Evolutionary conservation across 2,329 filamentous ascomycete species (phyloP).

Genomic region (Rhynchosporium graminicola): DNA sequence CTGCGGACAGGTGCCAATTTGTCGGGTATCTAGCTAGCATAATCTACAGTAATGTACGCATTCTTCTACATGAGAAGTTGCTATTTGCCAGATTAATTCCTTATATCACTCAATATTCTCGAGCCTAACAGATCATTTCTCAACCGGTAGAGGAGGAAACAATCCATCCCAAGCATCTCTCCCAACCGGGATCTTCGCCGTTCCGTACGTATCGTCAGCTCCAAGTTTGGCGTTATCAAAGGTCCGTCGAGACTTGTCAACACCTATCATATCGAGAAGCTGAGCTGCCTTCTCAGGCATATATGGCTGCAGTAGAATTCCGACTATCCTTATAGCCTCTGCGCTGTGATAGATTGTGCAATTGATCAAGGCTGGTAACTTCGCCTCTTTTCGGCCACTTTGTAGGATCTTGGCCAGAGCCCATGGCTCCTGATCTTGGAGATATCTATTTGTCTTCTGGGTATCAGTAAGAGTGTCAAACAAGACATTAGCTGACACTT

Average conservation of each 20-base stretch:
- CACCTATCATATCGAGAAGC: slow-evolving; percentile 77
- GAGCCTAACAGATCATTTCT: slow-evolving; percentile 39
- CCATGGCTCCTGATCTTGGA: slow-evolving; percentile 72
- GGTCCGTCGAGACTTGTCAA: slow-evolving; percentile 61
- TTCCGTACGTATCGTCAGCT: slow-evolving; percentile 70
- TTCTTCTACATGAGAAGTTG: not conserved
- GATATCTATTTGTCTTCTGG: slow-evolving; percentile 64
- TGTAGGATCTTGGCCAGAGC: slow-evolving; percentile 45
- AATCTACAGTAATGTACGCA: slow-evolving; percentile 5
- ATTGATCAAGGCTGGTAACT: slow-evolving; percentile 48
- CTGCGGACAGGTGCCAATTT: not conserved
- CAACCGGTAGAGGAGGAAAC: slow-evolving; percentile 54
- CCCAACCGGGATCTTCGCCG: slow-evolving; percentile 36
- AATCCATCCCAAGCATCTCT: slow-evolving; percentile 46
- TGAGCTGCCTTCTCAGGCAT: slow-evolving; percentile 77
- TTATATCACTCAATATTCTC: not conserved
- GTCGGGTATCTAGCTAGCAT: not conserved
- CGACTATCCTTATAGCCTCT: slow-evolving; percentile 76
- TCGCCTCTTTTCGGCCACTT: not conserved
- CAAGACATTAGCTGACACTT: slow-evolving; percentile 28
- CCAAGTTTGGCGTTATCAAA: slow-evolving; percentile 63
- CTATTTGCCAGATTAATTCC: not conserved
- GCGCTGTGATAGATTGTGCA: slow-evolving; percentile 68
- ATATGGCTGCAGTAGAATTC: slow-evolving; percentile 86
- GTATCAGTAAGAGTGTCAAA: slow-evolving; percentile 16